phyloP scores from a whole-genome alignment of 768 basidiomycete species.

The Chlorophyllum brunneum region DNA sequence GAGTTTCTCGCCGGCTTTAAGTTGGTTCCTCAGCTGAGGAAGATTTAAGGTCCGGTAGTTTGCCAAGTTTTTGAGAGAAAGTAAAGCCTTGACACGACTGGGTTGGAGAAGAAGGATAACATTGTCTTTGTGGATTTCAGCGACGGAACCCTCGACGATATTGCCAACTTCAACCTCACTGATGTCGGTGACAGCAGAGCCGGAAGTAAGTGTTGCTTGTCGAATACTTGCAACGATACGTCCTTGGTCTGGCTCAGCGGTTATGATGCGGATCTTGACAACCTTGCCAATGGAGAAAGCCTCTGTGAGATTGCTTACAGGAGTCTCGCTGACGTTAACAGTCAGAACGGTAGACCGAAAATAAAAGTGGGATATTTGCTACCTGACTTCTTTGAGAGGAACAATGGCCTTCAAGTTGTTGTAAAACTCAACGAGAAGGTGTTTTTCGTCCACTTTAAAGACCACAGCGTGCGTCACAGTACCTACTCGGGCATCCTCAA shows the following conservation, averaged over 20 bases:
- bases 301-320: conserved; percentile 49
- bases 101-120: conserved; percentile 70
- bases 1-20: conserved; percentile 69
- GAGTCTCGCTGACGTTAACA: conserved; percentile 54
- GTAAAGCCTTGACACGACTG: conserved; percentile 66
- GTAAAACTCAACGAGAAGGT: conserved; percentile 85
- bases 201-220: conserved; percentile 54
- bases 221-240: conserved; percentile 84
- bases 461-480: conserved; percentile 77
- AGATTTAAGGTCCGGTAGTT: conserved; percentile 68
- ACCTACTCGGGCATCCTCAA: conserved; percentile 70
- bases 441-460: conserved; percentile 76
- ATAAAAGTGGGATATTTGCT: background rate
- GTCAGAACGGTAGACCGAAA: background rate
- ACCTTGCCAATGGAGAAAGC: conserved; percentile 79
- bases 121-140: conserved; percentile 85
- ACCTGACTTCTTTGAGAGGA: conserved; percentile 81
- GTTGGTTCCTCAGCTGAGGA: conserved; percentile 54
- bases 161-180: conserved; percentile 75
- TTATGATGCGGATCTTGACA: conserved; percentile 77
- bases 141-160: conserved; percentile 63
- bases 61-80: conserved; percentile 87
- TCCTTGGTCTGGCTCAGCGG: conserved; percentile 50
- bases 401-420: conserved; percentile 84
- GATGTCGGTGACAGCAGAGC: conserved; percentile 54